Evolutionary conservation across 345 rosid species (phyloP).

Genomic region (Carallia brachiata): DNA sequence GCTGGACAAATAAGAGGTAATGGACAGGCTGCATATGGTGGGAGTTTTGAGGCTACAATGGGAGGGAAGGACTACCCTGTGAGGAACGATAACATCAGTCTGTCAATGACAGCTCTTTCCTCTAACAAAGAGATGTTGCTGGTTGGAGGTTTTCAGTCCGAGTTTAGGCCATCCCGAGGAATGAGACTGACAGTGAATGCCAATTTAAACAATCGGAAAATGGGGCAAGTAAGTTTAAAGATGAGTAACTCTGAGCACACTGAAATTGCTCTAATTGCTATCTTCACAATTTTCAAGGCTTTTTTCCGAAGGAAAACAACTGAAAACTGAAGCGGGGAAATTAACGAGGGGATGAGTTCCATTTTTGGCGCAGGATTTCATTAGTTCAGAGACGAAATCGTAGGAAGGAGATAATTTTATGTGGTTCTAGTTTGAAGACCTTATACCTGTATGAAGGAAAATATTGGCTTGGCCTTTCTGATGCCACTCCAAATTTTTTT

Average conservation of each 20-base stretch:
- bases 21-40: constrained; percentile 68
- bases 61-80: constrained; percentile 84
- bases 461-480: neutral
- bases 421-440: neutral
- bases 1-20: constrained; percentile 66
- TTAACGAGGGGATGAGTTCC: constrained; percentile 40
- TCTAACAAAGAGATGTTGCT: constrained; percentile 64
- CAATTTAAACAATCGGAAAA: constrained; percentile 67
- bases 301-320: constrained; percentile 43
- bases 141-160: constrained; percentile 69
- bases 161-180: constrained; percentile 54
- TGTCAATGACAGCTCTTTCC: constrained; percentile 64
- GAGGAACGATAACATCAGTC: constrained; percentile 51
- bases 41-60: constrained; percentile 63
- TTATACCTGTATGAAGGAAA: no score
- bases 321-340: constrained; percentile 32
- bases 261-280: constrained; percentile 64
- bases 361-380: neutral
- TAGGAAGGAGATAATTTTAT: neutral
- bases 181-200: constrained; percentile 49
- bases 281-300: constrained; percentile 52
- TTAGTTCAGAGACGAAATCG: neutral
- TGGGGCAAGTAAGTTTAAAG: constrained; percentile 71
- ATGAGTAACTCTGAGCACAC: constrained; percentile 66
- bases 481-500: neutral